Conservation (phyloP, 441 rosid species). For the Pelargonium fulgidum region DNA sequence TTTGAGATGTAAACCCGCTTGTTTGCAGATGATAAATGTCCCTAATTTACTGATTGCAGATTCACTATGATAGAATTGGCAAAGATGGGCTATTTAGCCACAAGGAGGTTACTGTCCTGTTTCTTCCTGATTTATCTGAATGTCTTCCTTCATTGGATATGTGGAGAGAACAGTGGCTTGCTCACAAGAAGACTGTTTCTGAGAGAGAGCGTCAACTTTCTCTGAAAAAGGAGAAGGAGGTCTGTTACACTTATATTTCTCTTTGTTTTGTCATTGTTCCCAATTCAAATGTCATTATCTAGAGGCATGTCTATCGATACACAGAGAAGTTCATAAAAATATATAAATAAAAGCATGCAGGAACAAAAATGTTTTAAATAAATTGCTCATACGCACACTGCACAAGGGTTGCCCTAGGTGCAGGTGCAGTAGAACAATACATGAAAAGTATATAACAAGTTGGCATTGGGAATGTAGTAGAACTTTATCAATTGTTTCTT, state of each 20-base stretch:
- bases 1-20: not conserved
- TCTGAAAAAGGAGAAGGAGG: conserved; percentile 63
- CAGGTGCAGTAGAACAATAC: not conserved
- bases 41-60: conserved; percentile 40
- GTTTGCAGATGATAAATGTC: conserved; percentile 3
- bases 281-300: not conserved
- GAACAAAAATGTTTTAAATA: not conserved
- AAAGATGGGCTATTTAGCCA: conserved; percentile 79
- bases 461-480: not conserved
- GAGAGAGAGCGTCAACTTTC: conserved; percentile 59
- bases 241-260: conserved; percentile 13
- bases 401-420: not conserved
- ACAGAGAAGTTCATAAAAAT: not conserved
- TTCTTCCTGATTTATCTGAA: conserved; percentile 87
- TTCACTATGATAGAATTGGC: conserved; percentile 90
- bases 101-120: conserved; percentile 83
- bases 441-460: not conserved
- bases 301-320: not conserved
- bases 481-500: conserved; percentile 1
- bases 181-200: conserved; percentile 60
- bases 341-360: not conserved
- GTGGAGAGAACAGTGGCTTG: conserved; percentile 81
- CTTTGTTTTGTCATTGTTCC: not conserved
- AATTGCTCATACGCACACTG: not conserved
- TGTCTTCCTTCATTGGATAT: conserved; percentile 77